Percentiles rank a stretch among this genome's conserved stretches.
Evolutionary conservation across 768 basidiomycete genomes (phyloP).

Genomic region (Fomitopsis pulvina): DNA sequence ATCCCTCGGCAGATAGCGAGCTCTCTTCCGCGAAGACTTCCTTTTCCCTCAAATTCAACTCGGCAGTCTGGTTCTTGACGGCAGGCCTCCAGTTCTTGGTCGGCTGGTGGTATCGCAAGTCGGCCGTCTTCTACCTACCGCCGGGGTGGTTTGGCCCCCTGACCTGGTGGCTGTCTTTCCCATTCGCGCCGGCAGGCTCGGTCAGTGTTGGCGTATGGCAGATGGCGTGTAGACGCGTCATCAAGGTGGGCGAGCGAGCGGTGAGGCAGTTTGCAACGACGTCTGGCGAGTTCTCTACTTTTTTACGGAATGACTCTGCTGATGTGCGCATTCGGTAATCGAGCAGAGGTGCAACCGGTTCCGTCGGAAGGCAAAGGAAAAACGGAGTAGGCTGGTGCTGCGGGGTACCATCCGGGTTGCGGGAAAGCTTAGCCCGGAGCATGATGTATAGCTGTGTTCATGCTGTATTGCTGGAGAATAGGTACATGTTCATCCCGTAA

Average conservation of each 20-base stretch:
- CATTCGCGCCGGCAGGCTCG: slow-evolving; percentile 84
- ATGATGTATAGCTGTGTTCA: neutral
- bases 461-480: neutral
- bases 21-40: slow-evolving; percentile 74
- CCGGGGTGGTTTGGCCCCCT: slow-evolving; percentile 85
- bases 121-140: slow-evolving; percentile 93
- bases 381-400: neutral
- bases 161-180: slow-evolving; percentile 83
- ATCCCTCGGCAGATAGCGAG: slow-evolving; percentile 49
- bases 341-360: slow-evolving; percentile 14
- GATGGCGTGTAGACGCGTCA: slow-evolving; percentile 86
- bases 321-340: slow-evolving; percentile 3
- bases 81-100: slow-evolving; percentile 79
- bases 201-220: slow-evolving; percentile 94
- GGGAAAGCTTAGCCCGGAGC: neutral
- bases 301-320: neutral
- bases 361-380: slow-evolving; percentile 16
- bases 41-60: slow-evolving; percentile 70
- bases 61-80: slow-evolving; percentile 75
- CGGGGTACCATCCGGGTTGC: neutral
- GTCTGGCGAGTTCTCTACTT: neutral
- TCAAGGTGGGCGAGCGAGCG: slow-evolving; percentile 67
- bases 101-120: slow-evolving; percentile 86
- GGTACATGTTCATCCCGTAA: slow-evolving; percentile 1
- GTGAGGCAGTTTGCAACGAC: slow-evolving; percentile 34